Evolutionary conservation across 208 protist genomes (phyloP), one percentile per base, ranked within the genome.

Genomic region (Trypanosoma grayi): DNA sequence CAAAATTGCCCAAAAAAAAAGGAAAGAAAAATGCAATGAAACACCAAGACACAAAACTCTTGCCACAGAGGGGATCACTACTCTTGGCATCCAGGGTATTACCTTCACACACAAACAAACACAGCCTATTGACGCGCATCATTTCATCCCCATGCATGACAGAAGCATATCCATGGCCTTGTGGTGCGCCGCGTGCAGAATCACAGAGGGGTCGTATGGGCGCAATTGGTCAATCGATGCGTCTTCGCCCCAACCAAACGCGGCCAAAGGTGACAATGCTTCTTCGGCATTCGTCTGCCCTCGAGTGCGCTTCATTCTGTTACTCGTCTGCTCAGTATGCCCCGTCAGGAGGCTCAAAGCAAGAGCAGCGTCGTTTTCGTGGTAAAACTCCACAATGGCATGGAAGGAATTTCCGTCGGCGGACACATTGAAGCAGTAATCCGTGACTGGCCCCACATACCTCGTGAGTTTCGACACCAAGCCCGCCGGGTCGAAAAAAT

Each of bases 311-410:
- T 57, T 59, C 20, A 37, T 45, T 9, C 10, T n/a, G 36, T 20
- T 44, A 37, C 11, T 47, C 28, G 16, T 31, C 24, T 4, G 25
- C 20, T 14, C 37, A 47, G 22, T 14, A 22, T 18, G 14, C 9
- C 48, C 46, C 16, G 25, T 50, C 31, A 70, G 31, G 45, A 60
- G 8, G 1, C 33, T 10, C 39, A 70, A 45, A 1, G 65, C 65
- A 0, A 56, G 28, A 59, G 10, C 25, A 9, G 51, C 58, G 46
- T 73, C 67, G 18, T 65, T 43, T 8, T 24, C 20, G 24, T 67
- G 58, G 44, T 63, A 67, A 28, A 73, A 66, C n/a, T 73, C 60
- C 40, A 73, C 53, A 2, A 57, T 18, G 10, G 60, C 34, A 22
- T 44, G 13, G 18, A 67, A 66, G 13, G 43, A 45, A 20, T 41